Percentiles rank a stretch among this genome's conserved stretches.
Evolutionary conservation across 2,329 filamentous ascomycete genomes (phyloP).

Genomic region (Zelopaecilomyces penicillatus): DNA sequence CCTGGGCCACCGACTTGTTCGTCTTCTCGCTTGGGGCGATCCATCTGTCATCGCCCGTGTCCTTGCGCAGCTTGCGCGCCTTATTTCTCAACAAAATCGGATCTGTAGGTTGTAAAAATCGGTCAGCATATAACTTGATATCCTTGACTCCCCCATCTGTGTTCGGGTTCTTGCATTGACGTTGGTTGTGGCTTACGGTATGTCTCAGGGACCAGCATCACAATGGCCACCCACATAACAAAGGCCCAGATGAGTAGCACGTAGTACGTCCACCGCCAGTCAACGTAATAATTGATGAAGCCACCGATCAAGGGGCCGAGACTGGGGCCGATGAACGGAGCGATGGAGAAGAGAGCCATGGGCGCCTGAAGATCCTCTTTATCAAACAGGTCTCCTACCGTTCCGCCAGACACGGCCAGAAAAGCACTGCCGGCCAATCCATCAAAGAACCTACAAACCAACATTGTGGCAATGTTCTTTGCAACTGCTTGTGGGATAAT

Average conservation of each 20-base stretch:
- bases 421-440: constrained; percentile 64
- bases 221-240: constrained; percentile 53
- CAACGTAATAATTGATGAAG: constrained; percentile 68
- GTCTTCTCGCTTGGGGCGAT: constrained; percentile 68
- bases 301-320: constrained; percentile 60
- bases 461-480: constrained; percentile 71
- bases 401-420: constrained; percentile 70
- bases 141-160: no score
- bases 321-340: constrained; percentile 55
- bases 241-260: constrained; percentile 74
- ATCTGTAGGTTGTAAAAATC: constrained; percentile 26
- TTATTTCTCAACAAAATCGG: constrained; percentile 66
- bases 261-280: constrained; percentile 81
- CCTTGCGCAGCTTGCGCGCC: constrained; percentile 58
- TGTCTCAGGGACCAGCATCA: constrained; percentile 76
- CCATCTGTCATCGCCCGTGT: constrained; percentile 72
- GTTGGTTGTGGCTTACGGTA: constrained; percentile 44
- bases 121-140: neutral
- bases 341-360: constrained; percentile 72
- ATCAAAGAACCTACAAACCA: constrained; percentile 70
- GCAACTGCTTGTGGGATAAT: constrained; percentile 74
- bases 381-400: constrained; percentile 71
- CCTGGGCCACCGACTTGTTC: constrained; percentile 56
- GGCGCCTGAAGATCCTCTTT: constrained; percentile 62
- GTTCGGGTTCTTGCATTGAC: constrained; percentile 4